Conservation (phyloP, 1,284 basidiomycete species). For the Cryptococcus neoformans region DNA sequence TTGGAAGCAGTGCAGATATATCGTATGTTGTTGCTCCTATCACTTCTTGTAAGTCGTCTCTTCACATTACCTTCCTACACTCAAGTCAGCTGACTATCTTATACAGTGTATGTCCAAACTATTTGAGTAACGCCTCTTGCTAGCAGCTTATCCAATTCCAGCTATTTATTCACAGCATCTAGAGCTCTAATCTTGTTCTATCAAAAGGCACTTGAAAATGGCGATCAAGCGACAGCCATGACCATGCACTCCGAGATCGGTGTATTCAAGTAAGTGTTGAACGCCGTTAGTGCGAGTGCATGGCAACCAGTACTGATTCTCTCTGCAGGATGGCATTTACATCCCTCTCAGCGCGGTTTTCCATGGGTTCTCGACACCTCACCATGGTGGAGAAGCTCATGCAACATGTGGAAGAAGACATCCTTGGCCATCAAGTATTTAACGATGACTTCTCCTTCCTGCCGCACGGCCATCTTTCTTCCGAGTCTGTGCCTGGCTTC, state of each 20-base stretch:
- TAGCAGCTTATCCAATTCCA: background rate
- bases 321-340: slow-evolving; percentile 18
- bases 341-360: slow-evolving; percentile 19
- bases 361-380: slow-evolving; percentile 25
- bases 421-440: slow-evolving; percentile 5
- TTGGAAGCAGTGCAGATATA: slow-evolving; percentile 30
- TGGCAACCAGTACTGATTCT: background rate
- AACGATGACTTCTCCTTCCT: background rate
- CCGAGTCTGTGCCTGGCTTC: background rate
- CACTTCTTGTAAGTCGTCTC: slow-evolving; percentile 27
- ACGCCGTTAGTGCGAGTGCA: no score
- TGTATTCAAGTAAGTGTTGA: slow-evolving; percentile 31
- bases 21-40: slow-evolving; percentile 23
- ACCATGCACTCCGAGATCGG: slow-evolving; percentile 32
- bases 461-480: background rate
- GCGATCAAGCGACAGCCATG: slow-evolving; percentile 17
- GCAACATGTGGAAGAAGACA: slow-evolving; percentile 16
- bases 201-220: slow-evolving; percentile 20
- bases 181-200: slow-evolving; percentile 35
- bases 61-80: background rate
- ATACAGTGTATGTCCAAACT: no score
- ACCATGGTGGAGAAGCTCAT: slow-evolving; percentile 29
- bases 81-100: no score
- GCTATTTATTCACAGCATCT: slow-evolving; percentile 32
- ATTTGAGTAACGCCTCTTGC: no score